Evolutionary conservation across 805 yeast species (phyloP), one percentile per base, ranked within the genome.

Genomic region (Sugiyamaella valdiviana): DNA sequence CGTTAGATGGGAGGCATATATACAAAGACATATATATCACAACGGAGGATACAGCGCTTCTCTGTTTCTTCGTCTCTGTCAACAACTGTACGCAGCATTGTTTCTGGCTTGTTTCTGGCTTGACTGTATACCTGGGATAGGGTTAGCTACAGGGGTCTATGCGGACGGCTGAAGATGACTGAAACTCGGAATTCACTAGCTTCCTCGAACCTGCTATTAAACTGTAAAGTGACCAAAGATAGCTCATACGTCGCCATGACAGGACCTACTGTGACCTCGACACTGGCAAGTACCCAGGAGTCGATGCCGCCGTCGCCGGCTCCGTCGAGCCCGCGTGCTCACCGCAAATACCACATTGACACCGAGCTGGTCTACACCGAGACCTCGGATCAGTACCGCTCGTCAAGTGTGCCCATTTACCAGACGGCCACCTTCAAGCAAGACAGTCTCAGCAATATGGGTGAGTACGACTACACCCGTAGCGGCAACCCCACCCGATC

Each of bases 381-480:
- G 54, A 74, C 80, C 57, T 59, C 70, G 2, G 97, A 90, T 67
- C 83, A 80, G 59, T 77, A 81, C 71, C 79, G 82, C 53, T 79
- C 96, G 1, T 83, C 93, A 4, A 82, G 83, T 22, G 87, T 95
- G 9, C 97, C 98, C 3, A 72, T 90, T 37, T 90, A 90, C 68
- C 95, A 87, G 65, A 79, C 93, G 0, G 95, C 98, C n/a, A 90
- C 98, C 5, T 90, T 90, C 73, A 89, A 88, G 67, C 93, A 86
- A 65, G 75, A 74, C 40, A 77, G 85, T 0, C 69, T 86, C 52
- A 71, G 78, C 36, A 80, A 83, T 58, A 78, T 85, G 82, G 91
- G 95, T 2, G 83, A 81, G 57, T 87, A 82, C 62, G 91, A 83
- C 63, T 86, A 86, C 67, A 87, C 97, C 0, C 75, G 98, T 57